phyloP scores from a whole-genome alignment of 768 basidiomycete genomes.

The Xanthoconium purpureum region DNA sequence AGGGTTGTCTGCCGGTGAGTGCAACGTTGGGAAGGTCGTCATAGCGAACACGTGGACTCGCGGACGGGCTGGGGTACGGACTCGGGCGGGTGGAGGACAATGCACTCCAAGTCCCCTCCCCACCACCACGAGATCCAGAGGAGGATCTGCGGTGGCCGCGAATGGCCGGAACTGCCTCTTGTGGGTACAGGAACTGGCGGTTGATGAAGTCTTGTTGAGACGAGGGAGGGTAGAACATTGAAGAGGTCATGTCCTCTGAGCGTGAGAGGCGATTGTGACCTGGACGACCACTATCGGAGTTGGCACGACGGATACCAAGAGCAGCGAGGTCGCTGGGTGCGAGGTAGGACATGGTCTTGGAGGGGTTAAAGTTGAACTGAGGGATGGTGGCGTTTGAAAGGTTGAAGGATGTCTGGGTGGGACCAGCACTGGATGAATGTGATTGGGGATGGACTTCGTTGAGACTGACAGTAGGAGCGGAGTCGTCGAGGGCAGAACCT shows the following conservation, averaged over 20 bases:
- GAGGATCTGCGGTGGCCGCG: slow-evolving; percentile 43
- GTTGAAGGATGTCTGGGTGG: slow-evolving; percentile 29
- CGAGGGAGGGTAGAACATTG: slow-evolving; percentile 31
- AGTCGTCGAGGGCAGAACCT: slow-evolving; percentile 39
- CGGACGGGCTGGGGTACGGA: slow-evolving; percentile 69
- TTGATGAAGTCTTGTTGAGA: slow-evolving; percentile 44
- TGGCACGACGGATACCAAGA: slow-evolving; percentile 45
- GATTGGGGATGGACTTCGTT: slow-evolving; percentile 29
- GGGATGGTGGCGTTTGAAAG: slow-evolving; percentile 23
- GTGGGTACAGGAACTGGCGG: slow-evolving; percentile 43
- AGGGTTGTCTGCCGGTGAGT: slow-evolving; percentile 21
- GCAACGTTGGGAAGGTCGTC: slow-evolving; percentile 43
- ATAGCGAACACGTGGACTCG: slow-evolving; percentile 55
- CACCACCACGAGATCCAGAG: slow-evolving; percentile 37
- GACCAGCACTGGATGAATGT: slow-evolving; percentile 22
- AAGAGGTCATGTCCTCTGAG: slow-evolving; percentile 56
- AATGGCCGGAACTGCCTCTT: slow-evolving; percentile 35
- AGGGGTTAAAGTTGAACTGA: slow-evolving; percentile 37
- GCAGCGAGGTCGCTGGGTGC: slow-evolving; percentile 28
- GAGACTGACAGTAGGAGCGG: slow-evolving; percentile 29
- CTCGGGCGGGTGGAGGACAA: slow-evolving; percentile 43
- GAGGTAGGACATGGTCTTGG: slow-evolving; percentile 41
- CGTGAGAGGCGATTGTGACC: slow-evolving; percentile 51
- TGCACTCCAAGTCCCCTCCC: slow-evolving; percentile 32
- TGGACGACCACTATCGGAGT: slow-evolving; percentile 45